These are phyloP conservation scores for Paecilomyces sp. DNA, from an alignment of 2,329 filamentous ascomycete species.

Conservation along the genomic window DNA sequence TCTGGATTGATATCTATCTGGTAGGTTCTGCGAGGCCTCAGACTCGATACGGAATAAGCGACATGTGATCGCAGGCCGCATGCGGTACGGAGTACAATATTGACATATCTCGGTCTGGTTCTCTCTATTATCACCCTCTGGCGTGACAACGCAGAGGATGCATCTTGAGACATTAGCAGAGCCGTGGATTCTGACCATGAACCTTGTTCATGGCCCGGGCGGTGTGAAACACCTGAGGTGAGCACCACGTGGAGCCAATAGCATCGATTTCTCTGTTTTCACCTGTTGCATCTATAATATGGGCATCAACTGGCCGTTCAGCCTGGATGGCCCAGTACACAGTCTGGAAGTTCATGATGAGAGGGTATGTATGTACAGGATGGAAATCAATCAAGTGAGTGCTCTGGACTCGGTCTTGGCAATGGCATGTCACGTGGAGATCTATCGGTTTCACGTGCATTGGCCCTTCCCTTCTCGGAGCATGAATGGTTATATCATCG, in stretches of 20 bases:
- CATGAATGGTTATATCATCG: background rate
- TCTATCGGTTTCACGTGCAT: background rate
- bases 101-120: background rate
- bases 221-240: background rate
- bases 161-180: background rate
- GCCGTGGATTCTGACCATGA: background rate
- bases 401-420: background rate
- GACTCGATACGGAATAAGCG: background rate
- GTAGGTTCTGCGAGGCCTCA: background rate
- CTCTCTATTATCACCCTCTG: background rate
- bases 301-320: background rate
- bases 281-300: background rate
- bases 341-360: background rate
- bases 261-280: background rate
- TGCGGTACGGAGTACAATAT: background rate
- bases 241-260: background rate
- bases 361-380: background rate
- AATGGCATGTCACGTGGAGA: background rate
- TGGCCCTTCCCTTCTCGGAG: background rate
- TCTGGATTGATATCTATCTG: background rate
- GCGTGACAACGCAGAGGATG: background rate
- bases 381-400: too few species aligned
- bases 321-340: background rate
- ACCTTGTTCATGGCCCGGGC: background rate
- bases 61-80: background rate